Conservation (phyloP, 2,329 filamentous ascomycete species). For the Ilyonectria robusta region DNA sequence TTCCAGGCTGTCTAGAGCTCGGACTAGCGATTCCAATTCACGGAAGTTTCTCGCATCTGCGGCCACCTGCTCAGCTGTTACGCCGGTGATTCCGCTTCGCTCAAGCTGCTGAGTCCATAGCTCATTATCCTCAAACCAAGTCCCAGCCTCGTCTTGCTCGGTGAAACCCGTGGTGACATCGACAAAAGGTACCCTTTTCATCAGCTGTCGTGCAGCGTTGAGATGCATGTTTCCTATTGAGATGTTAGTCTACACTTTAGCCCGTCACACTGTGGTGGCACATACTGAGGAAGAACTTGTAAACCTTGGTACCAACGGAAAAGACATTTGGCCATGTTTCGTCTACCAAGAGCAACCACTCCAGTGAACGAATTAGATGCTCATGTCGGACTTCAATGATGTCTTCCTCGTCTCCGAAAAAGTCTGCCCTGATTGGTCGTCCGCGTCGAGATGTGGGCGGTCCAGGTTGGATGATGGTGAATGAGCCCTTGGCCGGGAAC, state of each 20-base stretch:
- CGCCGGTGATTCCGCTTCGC: constrained; percentile 53
- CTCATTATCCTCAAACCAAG: constrained; percentile 56
- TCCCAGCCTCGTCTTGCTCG: constrained; percentile 55
- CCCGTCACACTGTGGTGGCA: constrained; percentile 36
- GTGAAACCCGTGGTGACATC: constrained; percentile 62
- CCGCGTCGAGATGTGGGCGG: constrained; percentile 59
- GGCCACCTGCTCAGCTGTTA: constrained; percentile 60
- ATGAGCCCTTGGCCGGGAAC: constrained; percentile 60
- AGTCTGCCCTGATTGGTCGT: constrained; percentile 77
- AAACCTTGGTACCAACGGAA: constrained; percentile 77
- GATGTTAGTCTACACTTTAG: constrained; percentile 24
- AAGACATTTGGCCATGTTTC: constrained; percentile 82
- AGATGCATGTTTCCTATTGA: constrained; percentile 64
- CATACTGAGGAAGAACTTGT: constrained; percentile 88
- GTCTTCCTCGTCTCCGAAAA: constrained; percentile 75
- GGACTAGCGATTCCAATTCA: constrained; percentile 78
- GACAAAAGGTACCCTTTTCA: constrained; percentile 65
- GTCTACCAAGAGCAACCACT: constrained; percentile 86
- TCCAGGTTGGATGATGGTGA: constrained; percentile 65
- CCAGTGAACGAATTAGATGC: constrained; percentile 81
- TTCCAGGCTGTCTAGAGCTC: constrained; percentile 77
- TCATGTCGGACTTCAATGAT: constrained; percentile 74
- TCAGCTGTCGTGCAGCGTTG: constrained; percentile 68
- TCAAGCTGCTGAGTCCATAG: constrained; percentile 59
- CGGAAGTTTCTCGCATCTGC: constrained; percentile 73